Conservation (phyloP, 192 early-diverging fungal genomes). For the Geranomyces variabilis region DNA sequence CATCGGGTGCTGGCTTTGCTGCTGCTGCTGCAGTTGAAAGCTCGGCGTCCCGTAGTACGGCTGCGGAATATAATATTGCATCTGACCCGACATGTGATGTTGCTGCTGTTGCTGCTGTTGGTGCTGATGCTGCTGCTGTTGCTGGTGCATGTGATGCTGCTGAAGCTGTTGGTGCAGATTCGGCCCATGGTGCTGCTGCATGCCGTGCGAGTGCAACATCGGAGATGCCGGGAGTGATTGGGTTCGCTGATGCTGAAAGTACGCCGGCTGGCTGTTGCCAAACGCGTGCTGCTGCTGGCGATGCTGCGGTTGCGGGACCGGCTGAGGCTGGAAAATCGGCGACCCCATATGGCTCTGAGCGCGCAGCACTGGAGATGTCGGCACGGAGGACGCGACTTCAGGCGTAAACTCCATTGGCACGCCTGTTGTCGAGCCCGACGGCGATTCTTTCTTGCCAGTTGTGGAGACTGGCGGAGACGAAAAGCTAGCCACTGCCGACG, state of each 20-base stretch:
- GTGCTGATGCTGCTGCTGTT: constrained; percentile 2
- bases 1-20: too few relatives aligned
- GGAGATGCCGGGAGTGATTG: constrained; percentile 15
- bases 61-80: too few relatives aligned
- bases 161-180: too few relatives aligned
- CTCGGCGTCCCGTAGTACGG: background rate
- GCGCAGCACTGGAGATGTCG: background rate
- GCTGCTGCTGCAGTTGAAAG: too few relatives aligned
- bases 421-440: background rate
- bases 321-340: constrained; percentile 1
- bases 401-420: constrained; percentile 8
- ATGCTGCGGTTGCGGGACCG: background rate
- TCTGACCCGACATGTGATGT: background rate
- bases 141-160: background rate
- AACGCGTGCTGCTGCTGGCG: background rate
- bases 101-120: background rate
- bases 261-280: background rate
- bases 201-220: constrained; percentile 11
- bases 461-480: background rate
- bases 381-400: background rate
- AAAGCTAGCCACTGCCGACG: background rate
- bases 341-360: background rate
- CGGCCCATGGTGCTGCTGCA: background rate
- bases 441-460: background rate
- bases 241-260: constrained; percentile 10